A percentile compares a stretch with the other conserved stretches of the same genome.
Evolutionary conservation across 441 rosid genomes (phyloP).

Genomic region (Populus hybrid): DNA sequence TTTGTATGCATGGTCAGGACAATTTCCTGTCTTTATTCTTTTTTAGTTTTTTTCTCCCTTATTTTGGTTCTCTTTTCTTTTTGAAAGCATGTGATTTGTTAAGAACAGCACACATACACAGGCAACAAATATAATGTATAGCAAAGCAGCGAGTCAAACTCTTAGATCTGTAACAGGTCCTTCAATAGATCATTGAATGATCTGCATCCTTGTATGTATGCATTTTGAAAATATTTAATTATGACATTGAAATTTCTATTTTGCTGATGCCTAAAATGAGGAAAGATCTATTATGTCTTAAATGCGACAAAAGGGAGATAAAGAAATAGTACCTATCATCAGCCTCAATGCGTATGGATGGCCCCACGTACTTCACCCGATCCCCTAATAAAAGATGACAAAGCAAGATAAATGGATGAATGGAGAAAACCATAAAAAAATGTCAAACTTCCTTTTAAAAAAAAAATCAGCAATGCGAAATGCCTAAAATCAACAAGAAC

Average conservation of each 20-base stretch:
- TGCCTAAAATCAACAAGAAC: background rate
- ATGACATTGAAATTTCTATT: background rate
- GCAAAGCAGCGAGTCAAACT: background rate
- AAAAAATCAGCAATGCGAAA: background rate
- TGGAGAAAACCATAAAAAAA: background rate
- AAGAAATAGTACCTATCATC: conserved; percentile 52
- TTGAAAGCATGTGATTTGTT: too few species aligned
- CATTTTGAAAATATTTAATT: background rate
- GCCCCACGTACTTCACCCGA: conserved; percentile 78
- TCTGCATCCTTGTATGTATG: background rate
- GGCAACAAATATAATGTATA: background rate
- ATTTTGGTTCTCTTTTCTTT: too few species aligned
- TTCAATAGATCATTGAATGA: background rate
- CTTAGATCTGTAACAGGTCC: background rate
- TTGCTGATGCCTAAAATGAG: too few species aligned
- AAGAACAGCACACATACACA: background rate
- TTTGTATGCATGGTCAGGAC: too few species aligned
- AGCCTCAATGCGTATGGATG: conserved; percentile 46
- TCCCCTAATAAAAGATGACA: conserved; percentile 55
- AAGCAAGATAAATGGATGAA: conserved; percentile 5
- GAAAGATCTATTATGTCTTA: too few species aligned
- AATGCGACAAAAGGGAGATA: background rate
- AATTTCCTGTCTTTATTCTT: too few species aligned
- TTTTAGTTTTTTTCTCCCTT: too few species aligned
- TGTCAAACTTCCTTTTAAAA: background rate